Percentiles rank a stretch among this genome's conserved stretches.
phyloP scores from a whole-genome alignment of 495 filamentous ascomycete genomes.

The Daldinia vernicosa region DNA sequence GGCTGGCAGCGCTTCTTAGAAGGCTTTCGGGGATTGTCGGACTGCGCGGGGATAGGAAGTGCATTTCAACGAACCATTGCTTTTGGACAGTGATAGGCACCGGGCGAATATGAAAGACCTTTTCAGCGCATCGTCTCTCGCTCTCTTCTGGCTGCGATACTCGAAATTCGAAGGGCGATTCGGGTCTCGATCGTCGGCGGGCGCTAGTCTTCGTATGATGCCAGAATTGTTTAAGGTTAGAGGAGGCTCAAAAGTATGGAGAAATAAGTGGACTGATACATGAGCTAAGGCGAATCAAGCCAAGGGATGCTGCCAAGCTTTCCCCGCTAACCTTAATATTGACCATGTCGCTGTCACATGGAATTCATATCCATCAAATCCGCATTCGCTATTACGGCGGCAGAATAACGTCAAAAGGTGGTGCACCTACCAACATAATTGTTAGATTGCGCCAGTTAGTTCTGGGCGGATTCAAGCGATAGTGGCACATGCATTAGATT shows the following conservation, averaged over 20 bases:
- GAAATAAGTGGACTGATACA: slow-evolving; percentile 8
- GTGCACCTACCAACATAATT: too few species aligned
- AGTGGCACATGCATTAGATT: not conserved
- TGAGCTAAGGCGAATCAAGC: not conserved
- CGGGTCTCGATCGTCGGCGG: not conserved
- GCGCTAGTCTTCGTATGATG: slow-evolving; percentile 1
- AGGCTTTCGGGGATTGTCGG: not conserved
- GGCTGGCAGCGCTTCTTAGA: not conserved
- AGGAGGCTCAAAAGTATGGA: slow-evolving; percentile 13
- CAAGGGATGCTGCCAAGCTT: slow-evolving; percentile 8
- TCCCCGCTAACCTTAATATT: slow-evolving; percentile 27
- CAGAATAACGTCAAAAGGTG: too few species aligned
- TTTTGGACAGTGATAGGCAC: slow-evolving; percentile 28
- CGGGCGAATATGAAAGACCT: slow-evolving; percentile 8
- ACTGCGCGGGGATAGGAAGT: not conserved
- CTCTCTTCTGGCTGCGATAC: not conserved
- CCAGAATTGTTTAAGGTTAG: not conserved
- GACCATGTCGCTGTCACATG: not conserved
- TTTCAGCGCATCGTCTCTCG: slow-evolving; percentile 33
- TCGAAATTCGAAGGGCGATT: not conserved
- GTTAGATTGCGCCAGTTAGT: too few species aligned
- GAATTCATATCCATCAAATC: not conserved
- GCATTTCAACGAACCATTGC: slow-evolving; percentile 29
- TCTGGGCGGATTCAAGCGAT: too few species aligned
- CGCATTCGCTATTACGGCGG: too few species aligned